A percentile compares a stretch with the other conserved stretches of the same genome.
Conservation (phyloP, 1,284 basidiomycete genomes). For the Porphyrellus sp. region DNA sequence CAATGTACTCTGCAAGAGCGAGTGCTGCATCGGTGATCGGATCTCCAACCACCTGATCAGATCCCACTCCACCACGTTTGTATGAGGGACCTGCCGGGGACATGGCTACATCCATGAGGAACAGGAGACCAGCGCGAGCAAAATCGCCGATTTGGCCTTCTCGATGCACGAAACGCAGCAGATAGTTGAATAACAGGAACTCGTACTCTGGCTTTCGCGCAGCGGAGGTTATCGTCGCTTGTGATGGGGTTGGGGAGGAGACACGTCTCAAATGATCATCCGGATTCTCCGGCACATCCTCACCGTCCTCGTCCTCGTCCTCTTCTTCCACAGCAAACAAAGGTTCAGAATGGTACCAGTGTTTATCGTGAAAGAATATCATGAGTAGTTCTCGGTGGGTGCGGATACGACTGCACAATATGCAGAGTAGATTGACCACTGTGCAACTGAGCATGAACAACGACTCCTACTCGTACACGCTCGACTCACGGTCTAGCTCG, state of each 20-base stretch:
- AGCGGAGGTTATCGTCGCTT: conserved; percentile 54
- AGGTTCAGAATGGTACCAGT: conserved; percentile 72
- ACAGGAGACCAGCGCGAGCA: conserved; percentile 86
- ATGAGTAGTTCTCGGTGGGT: conserved; percentile 88
- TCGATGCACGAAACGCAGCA: conserved; percentile 92
- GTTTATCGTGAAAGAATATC: conserved; percentile 95
- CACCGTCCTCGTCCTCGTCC: conserved; percentile 54
- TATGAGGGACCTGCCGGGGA: conserved; percentile 57
- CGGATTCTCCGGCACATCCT: conserved; percentile 34
- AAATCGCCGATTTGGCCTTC: conserved; percentile 94
- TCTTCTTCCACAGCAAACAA: conserved; percentile 67
- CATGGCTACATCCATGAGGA: conserved; percentile 94
- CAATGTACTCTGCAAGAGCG: conserved; percentile 88
- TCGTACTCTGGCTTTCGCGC: conserved; percentile 84
- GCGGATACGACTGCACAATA: conserved; percentile 85
- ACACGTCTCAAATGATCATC: conserved; percentile 35
- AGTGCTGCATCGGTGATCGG: conserved; percentile 79
- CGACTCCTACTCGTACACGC: not conserved
- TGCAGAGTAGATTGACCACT: conserved; percentile 90
- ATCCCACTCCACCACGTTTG: conserved; percentile 31
- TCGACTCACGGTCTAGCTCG: conserved; percentile 74
- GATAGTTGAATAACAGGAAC: conserved; percentile 92
- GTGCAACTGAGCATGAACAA: conserved; percentile 11
- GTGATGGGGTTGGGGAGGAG: conserved; percentile 58
- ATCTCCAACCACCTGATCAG: conserved; percentile 43